A percentile compares a stretch with the other conserved stretches of the same genome.
Evolutionary conservation across 2,329 filamentous ascomycete species (phyloP).

Genomic region (Fonsecaea nubica): DNA sequence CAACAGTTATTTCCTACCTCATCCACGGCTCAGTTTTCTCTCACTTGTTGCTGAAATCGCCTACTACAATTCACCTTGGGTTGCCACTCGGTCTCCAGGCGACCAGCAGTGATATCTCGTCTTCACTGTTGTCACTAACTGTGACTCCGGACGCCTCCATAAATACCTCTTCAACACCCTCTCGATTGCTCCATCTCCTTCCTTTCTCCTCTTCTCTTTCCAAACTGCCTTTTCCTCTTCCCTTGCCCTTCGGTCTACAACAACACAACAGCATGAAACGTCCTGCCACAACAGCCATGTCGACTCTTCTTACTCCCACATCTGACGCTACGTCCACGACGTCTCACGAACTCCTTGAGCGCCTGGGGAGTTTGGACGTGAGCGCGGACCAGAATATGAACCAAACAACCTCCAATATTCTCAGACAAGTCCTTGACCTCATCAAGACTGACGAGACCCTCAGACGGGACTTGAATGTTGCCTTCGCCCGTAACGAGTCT

Average conservation of each 20-base stretch:
- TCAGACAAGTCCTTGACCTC: not conserved
- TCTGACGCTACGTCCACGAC: not conserved
- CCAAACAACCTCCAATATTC: not conserved
- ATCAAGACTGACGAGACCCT: not conserved
- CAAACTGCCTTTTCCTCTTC: not conserved
- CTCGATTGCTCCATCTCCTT: not conserved
- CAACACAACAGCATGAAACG: not conserved
- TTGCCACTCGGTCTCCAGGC: not conserved
- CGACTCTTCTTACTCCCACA: not conserved
- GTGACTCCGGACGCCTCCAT: not conserved
- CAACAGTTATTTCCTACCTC: not conserved
- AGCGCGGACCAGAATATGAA: not conserved
- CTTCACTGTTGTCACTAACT: not conserved
- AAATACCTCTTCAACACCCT: conserved; percentile 12
- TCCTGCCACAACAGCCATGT: not conserved
- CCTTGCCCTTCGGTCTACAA: not conserved
- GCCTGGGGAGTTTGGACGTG: not conserved
- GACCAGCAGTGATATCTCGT: not conserved
- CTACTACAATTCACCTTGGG: not conserved
- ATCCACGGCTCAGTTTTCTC: not conserved
- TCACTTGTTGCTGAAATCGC: not conserved
- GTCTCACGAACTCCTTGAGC: not conserved
- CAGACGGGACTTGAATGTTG: not conserved
- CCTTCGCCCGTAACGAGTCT: not conserved
- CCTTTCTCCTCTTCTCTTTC: not conserved